Percentiles rank a stretch among this genome's conserved stretches.
Conservation (phyloP, 2,329 filamentous ascomycete species). For the Colletotrichum sp. region DNA sequence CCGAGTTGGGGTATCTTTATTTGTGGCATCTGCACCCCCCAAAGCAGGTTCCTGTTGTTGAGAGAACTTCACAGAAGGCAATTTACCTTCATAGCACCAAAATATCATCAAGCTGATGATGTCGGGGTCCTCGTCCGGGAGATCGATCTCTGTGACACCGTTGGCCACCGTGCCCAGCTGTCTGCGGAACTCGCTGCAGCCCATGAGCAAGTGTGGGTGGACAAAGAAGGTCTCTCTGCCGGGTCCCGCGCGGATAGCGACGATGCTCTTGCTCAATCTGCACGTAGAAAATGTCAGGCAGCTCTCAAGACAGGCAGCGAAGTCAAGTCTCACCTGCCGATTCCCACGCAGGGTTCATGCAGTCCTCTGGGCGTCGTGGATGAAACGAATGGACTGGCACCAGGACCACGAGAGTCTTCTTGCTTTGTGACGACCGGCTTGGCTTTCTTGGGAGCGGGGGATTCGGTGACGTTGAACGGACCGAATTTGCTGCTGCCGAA, state of each 20-base stretch:
- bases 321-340: too few species aligned
- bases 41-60: background rate
- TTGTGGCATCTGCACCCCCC: background rate
- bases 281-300: background rate
- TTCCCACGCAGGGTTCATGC: background rate
- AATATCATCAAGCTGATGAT: background rate
- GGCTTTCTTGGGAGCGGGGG: background rate
- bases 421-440: background rate
- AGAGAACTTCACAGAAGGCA: background rate
- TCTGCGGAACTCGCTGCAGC: background rate
- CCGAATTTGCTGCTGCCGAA: background rate
- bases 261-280: background rate
- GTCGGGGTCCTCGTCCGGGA: background rate
- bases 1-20: background rate
- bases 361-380: background rate
- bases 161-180: background rate
- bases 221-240: background rate
- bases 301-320: background rate
- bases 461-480: too few species aligned
- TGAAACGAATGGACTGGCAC: background rate
- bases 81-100: background rate
- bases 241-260: background rate
- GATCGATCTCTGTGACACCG: background rate
- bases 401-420: background rate
- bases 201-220: background rate